Base-by-base conservation (phyloP, 1,284 basidiomycete species). In the Lentinula novae-zelandiae region DNA sequence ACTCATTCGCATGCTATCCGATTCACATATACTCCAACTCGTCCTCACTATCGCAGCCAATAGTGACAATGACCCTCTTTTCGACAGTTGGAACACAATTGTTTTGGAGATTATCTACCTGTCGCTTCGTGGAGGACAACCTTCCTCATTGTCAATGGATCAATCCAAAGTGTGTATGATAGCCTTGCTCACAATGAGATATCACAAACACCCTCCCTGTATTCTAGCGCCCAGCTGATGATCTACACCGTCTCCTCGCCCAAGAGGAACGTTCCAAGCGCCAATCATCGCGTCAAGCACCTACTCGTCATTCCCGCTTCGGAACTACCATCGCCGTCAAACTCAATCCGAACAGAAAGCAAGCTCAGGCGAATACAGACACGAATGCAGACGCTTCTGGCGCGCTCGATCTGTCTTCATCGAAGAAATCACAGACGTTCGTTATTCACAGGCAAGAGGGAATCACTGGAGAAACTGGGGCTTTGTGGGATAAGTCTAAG, bases 261-360 rank as follows among this genome's bases (percentile, higher is more conserved):
- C 76, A 81, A 42, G 94, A 96, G 74, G 83, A 84, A 64, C 81
- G 81, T 60, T 76, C 78, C 40, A 86, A 85, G 64, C 79, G 81
- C 38, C 77, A 86, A 60, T 70, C 83, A 12, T 76, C 83, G 0
- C 82, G 86, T 40, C 82, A 82, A 55, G 80, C 86, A 1, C 81
- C 86, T n/a, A 90, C 93, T 15, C 84, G 95, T 33, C 95, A 98
- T 74, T 93, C 93, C 27, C 85, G 95, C 42, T 98, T 98, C 72
- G 95, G 95, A 0, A 97, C 95, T 0, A 96, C 95, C 2, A 88
- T 97, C 64, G 76, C 89, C 12, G 88, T 97, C 55, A 83, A 81
- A 64, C 76, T 87, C 67, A 85, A 90, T 62, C 72, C 84, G 22
- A 80, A 78, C 68, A 83, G 83, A 71, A 76, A 75, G 50, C 66